Evolutionary conservation across 352 stramenopile genomes (phyloP), one percentile per base, ranked within the genome.

Genomic region (Globisporangium orthogonon): DNA sequence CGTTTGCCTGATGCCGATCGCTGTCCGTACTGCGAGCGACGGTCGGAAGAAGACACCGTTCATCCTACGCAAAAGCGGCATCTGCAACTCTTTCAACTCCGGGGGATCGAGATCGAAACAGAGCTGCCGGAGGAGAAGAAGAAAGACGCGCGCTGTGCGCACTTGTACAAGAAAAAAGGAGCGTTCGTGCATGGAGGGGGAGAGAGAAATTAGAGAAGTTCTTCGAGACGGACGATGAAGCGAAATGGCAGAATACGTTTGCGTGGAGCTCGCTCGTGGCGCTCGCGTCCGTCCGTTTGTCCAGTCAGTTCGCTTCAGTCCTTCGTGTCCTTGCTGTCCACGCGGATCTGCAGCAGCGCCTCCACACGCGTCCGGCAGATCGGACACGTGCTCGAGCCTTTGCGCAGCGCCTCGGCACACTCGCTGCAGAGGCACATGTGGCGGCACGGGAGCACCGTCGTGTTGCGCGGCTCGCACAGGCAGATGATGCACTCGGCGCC

Each of bases 401-500:
- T 83, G 28, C 80, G 79, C 37, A 95, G 58, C 54, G 71, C 68
- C 63, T 95, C 81, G 11, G 86, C 84, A 44, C 86, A 95, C 46
- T 90, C 80, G 29, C 65, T 70, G 53, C 86, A 95, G 49, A 95
- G 74, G 52, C 86, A 95, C 83, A 95, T 92, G 70, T 95, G 86
- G 28, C 84, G 79, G 53, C 86, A 95, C 13, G 86, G 86, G 46
- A 95, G 56, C 64, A 94, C 70, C 15, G 83, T 94, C 29, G 86
- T 95, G 64, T 89, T 86, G 51, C 86, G 76, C 15, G 80, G 70
- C 58, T 94, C 83, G 55, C 73, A 80, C 67, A 94, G 73, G 59
- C 86, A 95, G 52, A 95, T 95, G 60, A 95, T 89, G 68, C 86
- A 95, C 65, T 95, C 85, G 33, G 79, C 78, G 28, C 76, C 79